Evolutionary conservation across 345 rosid genomes (phyloP), one percentile per base, ranked within the genome.

Genomic region (Erodium maritimum): DNA sequence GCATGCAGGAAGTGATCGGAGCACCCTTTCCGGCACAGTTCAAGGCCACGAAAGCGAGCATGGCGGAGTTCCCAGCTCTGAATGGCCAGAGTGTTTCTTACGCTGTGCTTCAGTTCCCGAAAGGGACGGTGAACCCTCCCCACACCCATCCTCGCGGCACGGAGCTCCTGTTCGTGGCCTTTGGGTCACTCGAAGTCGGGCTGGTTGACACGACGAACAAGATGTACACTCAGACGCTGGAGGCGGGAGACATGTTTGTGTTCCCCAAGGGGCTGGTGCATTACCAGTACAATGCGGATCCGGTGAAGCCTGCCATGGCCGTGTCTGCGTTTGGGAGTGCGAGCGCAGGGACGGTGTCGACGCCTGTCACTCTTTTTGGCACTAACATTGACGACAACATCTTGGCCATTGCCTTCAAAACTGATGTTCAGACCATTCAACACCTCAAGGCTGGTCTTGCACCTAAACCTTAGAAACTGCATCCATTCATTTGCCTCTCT

Each of bases 231-330:
- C 75, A 75, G 42, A 72, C 65, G 1, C 57, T 78, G 1, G 73
- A 75, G 19, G 22, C 24, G 0, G 77, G 67, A 0, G 80, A 72
- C 61, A 33, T 69, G 56, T 76, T 76, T 17, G 54, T 73, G 16
- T 77, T 77, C 56, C 80, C 75, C 0, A 76, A 72, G 55, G 80
- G 77, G 59, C 69, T 76, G 4, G 75, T 65, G 18, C 77, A 73
- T 55, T 77, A 33, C 23, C 75, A 76, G 54, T 65, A 33, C 59
- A 70, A 70, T 19, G 17, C 57, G 7, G 69, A 59, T 16, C 12
- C 33, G 7, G 50, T 46, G n/a, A 50, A 65, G 0, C 20, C 33
- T 0, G 73, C 78, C 16, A 2, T 29, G 3, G 77, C 75, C 8
- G 5, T 70, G 16, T 65, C 73, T 0, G 66, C 65, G 13, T 73